phyloP scores from a whole-genome alignment of 768 basidiomycete genomes.

The Inosperma sp. region DNA sequence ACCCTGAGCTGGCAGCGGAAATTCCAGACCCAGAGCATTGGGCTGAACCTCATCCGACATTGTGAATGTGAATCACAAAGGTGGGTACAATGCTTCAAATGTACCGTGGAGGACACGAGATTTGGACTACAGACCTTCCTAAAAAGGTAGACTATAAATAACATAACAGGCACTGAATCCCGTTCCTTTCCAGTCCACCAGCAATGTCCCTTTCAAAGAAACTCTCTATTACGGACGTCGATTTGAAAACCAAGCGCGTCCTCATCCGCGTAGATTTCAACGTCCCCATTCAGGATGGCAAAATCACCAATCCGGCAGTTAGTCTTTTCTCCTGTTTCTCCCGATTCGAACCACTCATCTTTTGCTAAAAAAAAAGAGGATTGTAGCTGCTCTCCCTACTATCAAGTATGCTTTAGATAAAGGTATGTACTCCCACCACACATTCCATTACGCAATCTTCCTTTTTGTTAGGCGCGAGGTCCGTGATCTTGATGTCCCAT shows the following conservation, averaged over 20 bases:
- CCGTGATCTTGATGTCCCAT: constrained; percentile 95
- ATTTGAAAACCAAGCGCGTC: constrained; percentile 82
- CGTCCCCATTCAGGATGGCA: constrained; percentile 84
- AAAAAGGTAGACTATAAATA: constrained; percentile 25
- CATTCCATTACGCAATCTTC: constrained; percentile 12
- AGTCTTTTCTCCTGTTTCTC: constrained; percentile 29
- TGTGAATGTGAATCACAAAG: constrained; percentile 16
- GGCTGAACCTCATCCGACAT: constrained; percentile 34
- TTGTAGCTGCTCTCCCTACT: constrained; percentile 94
- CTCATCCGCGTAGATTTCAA: constrained; percentile 97
- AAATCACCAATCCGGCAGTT: constrained; percentile 96
- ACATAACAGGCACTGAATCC: constrained; percentile 14
- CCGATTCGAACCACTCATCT: constrained; percentile 12
- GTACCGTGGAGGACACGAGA: constrained; percentile 1
- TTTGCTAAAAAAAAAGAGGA: constrained; percentile 57
- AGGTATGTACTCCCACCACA: constrained; percentile 39
- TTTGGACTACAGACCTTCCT: constrained; percentile 3
- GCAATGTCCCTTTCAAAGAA: constrained; percentile 94
- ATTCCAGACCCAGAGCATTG: constrained; percentile 72
- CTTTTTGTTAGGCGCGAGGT: constrained; percentile 56
- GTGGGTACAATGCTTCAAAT: too few relatives aligned
- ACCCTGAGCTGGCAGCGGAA: constrained; percentile 36
- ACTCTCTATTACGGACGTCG: constrained; percentile 86
- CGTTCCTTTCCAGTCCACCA: constrained; percentile 17
- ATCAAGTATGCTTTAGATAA: constrained; percentile 89